A percentile compares a stretch with the other conserved stretches of the same genome.
These are phyloP conservation scores for Mycena galericulata DNA, from an alignment of 768 basidiomycete genomes.

Conservation along the genomic window DNA sequence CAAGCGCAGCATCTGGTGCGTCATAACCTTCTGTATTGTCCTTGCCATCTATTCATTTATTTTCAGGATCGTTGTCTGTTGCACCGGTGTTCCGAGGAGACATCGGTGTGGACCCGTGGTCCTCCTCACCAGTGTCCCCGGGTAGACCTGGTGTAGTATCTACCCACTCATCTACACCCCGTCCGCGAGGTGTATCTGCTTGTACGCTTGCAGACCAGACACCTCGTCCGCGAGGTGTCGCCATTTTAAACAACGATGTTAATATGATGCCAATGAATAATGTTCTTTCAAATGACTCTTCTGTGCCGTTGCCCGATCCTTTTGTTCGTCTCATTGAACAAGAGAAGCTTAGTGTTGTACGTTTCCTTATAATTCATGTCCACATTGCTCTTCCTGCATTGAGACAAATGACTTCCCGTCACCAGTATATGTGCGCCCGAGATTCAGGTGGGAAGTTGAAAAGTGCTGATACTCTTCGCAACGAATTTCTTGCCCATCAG, in stretches of 20 bases:
- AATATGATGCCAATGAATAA: neutral
- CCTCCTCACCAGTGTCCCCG: constrained; percentile 3
- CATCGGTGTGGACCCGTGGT: neutral
- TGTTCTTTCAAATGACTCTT: neutral
- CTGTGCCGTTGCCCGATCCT: neutral
- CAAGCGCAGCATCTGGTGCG: no score
- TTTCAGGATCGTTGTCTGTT: neutral
- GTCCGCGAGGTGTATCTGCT: neutral
- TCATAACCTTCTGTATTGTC: neutral
- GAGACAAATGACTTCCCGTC: constrained; percentile 1
- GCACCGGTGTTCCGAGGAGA: no score
- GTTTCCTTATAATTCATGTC: neutral
- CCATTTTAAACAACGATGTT: neutral
- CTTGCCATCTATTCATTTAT: neutral
- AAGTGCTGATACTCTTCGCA: neutral
- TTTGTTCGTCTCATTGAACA: neutral
- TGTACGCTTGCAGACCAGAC: no score
- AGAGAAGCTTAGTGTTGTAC: neutral
- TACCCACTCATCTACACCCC: constrained; percentile 5
- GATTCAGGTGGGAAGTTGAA: neutral
- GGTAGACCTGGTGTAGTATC: constrained; percentile 6
- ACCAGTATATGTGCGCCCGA: neutral
- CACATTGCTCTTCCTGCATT: neutral
- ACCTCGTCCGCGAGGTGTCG: no score
- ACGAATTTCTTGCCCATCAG: constrained; percentile 2